Base-by-base conservation (phyloP, 495 filamentous ascomycete genomes). In the Jackrogersella minutella region DNA sequence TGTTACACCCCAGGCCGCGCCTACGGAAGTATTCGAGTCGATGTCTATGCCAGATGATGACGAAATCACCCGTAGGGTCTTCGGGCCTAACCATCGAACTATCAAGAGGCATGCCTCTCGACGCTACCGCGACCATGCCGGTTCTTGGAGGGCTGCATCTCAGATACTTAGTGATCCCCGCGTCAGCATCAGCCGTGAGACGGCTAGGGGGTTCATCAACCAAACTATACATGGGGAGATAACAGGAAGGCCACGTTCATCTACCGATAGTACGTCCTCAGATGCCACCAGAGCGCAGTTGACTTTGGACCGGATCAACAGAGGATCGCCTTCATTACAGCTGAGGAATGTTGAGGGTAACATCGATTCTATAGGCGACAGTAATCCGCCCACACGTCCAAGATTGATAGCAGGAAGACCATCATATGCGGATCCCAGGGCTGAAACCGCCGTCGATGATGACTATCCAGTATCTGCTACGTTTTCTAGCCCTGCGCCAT, bases 121-220 rank as follows among this genome's bases (percentile, higher is more conserved):
- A 52, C 74, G 80, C 28, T 84, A 83, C 52, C 80, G 75, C 26
- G 81, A 84, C 50, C 77, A 74, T 5, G 82, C 76, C 7, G 82
- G 82, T 26, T 68, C 83, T 9, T 86, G 78, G 78, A 73, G 82
- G 59, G 76, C 80, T 14, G 68, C 73, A 3, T 65, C 47, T n/a
- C 70, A 68, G 21, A 79, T 72, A n/a, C 68, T 82, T 10, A 74
- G 76, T 53, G 81, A 85, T 59, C 82, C 83, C 0, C 76, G 81
- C 1, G 73, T 83, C 22, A 78, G 76, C 10, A 66, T 81, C 40
- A 82, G 75, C 49, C 75, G 76, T 16, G 78, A 78, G 65, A 74
- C 70, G 21, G 78, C 76, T 10, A 74, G 44, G 39, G 80, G 73
- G 7, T 66, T 76, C 31, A 59, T 79, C 17, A 64, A 70, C 36